Evolutionary conservation across 257 asterid genomes (phyloP).

Genomic region (Haberlea rhodopensis): DNA sequence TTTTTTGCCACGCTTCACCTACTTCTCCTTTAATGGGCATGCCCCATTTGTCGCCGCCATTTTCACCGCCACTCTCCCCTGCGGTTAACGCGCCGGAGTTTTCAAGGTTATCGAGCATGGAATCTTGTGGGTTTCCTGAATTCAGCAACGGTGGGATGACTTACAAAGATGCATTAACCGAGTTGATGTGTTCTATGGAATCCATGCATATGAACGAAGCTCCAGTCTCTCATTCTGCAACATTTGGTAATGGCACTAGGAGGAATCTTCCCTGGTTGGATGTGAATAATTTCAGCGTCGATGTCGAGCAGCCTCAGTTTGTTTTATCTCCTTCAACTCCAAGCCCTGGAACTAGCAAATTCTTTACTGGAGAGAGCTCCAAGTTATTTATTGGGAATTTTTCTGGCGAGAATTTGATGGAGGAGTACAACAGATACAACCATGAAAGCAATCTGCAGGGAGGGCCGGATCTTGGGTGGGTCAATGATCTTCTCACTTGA

Average conservation of each 20-base stretch:
- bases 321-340: constrained; percentile 64
- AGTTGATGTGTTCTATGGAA: constrained; percentile 63
- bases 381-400: constrained; percentile 33
- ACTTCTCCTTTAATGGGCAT: constrained; percentile 61
- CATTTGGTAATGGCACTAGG: background rate
- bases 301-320: constrained; percentile 54
- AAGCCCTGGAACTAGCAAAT: constrained; percentile 26
- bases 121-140: constrained; percentile 26
- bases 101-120: constrained; percentile 15
- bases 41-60: constrained; percentile 52
- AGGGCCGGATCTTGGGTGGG: constrained; percentile 95
- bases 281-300: constrained; percentile 39
- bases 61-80: constrained; percentile 61
- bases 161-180: constrained; percentile 51
- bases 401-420: constrained; percentile 41
- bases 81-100: constrained; percentile 39
- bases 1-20: constrained; percentile 64
- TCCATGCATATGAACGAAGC: constrained; percentile 47
- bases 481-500: constrained; percentile 86
- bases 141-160: constrained; percentile 26
- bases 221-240: background rate
- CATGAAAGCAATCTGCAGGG: constrained; percentile 32
- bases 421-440: constrained; percentile 38
- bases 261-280: constrained; percentile 44
- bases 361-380: constrained; percentile 19